These are phyloP conservation scores for Plenodomus biglobosus DNA, from an alignment of 2,329 filamentous ascomycete genomes.

Conservation along the genomic window DNA sequence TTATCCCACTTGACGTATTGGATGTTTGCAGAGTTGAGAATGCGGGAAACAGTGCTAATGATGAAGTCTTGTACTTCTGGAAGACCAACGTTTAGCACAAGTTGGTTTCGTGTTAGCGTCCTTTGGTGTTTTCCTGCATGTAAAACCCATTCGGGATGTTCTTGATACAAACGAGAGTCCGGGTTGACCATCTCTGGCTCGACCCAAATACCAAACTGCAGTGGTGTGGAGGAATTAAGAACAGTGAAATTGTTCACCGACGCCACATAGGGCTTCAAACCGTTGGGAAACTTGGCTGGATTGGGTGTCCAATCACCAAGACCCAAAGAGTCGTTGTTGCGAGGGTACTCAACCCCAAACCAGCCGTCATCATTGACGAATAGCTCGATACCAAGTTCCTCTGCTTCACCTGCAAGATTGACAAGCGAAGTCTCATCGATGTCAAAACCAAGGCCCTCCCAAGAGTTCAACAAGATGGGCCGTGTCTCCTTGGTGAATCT, in stretches of 20 bases:
- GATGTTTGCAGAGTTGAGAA: slow-evolving; percentile 58
- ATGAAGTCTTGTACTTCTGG: slow-evolving; percentile 65
- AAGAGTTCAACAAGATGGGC: slow-evolving; percentile 64
- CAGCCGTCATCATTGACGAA: slow-evolving; percentile 69
- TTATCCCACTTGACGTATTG: slow-evolving; percentile 70
- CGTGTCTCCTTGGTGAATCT: slow-evolving; percentile 56
- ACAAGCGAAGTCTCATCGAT: slow-evolving; percentile 60
- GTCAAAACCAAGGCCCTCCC: slow-evolving; percentile 64
- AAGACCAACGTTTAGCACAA: slow-evolving; percentile 63
- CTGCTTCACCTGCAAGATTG: slow-evolving; percentile 58
- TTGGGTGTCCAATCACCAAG: slow-evolving; percentile 67
- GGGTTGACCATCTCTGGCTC: slow-evolving; percentile 70
- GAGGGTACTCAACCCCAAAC: slow-evolving; percentile 66
- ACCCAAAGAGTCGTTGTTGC: slow-evolving; percentile 58
- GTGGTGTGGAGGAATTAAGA: slow-evolving; percentile 50
- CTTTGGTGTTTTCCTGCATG: slow-evolving; percentile 60
- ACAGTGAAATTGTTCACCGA: slow-evolving; percentile 55
- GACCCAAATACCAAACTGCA: slow-evolving; percentile 67
- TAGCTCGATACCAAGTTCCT: slow-evolving; percentile 61
- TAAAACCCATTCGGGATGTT: slow-evolving; percentile 66
- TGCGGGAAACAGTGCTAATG: slow-evolving; percentile 56
- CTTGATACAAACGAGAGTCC: slow-evolving; percentile 61
- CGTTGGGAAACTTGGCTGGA: slow-evolving; percentile 60
- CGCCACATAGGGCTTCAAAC: slow-evolving; percentile 55
- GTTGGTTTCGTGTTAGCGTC: slow-evolving; percentile 59